Base-by-base conservation (phyloP, 768 basidiomycete genomes). In the Clavaria fumosa region DNA sequence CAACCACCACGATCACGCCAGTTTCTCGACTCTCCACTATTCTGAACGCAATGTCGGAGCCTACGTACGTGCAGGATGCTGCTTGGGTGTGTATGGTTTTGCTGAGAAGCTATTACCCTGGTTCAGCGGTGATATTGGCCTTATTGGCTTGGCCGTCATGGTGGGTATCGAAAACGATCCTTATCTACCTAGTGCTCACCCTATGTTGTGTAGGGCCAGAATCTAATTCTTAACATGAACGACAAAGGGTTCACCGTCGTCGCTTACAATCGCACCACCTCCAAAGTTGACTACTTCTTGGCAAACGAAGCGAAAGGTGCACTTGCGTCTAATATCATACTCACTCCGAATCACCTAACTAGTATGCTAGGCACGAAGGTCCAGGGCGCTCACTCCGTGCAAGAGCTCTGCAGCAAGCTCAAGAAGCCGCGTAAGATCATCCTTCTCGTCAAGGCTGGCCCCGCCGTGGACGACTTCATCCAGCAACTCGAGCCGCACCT, bases 91-190 rank as follows among this genome's bases (percentile, higher is more conserved):
- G n/a, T n/a, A n/a, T n/a, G n/a, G n/a, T n/a, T n/a, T n/a, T n/a
- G n/a, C n/a, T n/a, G n/a, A n/a, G n/a, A n/a, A n/a, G n/a, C 36
- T 36, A 43, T 40, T 40, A 42, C 46, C 37, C 45, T 36, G 41
- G 37, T 48, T 30, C 53, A 93, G 89, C 54, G 89, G 86, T 64
- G 91, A 96, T 63, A 90, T 95, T 62, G 90, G 90, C 59, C 84
- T 95, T 60, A 95, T 95, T 66, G 90, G 90, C 67, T 69, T 96
- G 54, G 90, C 90, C 69, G 90, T 96, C 67, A 96, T 96, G 90
- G 90, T 91, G 57, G 41, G 68, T 57, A 12, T 31, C 41, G 40
- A 44, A 32, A 41, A 50, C 47, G 46, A 42, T 45, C 41, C 46
- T 35, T 30, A 39, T 47, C 43, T 38, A 28, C 33, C 37, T 36